Base-by-base conservation (phyloP, 495 filamentous ascomycete genomes). In the Astrocystis sublimbata region DNA sequence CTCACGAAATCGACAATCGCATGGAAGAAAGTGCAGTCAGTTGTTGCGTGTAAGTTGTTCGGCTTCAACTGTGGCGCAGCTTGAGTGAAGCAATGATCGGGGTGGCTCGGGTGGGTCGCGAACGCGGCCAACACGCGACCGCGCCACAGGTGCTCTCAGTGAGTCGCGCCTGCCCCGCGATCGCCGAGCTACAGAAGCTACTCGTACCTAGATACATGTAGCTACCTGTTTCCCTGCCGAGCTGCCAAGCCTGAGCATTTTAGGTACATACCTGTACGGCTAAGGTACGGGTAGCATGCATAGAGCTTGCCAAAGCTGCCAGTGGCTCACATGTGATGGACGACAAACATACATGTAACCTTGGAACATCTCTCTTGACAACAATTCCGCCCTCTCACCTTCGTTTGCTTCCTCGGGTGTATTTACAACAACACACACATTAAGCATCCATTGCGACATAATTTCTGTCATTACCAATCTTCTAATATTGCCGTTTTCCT, bases 101-200 rank as follows among this genome's bases (percentile, higher is more conserved):
- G 46, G 9, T 49, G 46, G 28, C 26, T 30, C 26, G n/a, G n/a
- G n/a, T n/a, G n/a, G n/a, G n/a, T n/a, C n/a, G n/a, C n/a, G n/a
- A 49, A 49, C 46, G 46, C 46, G 46, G 24, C 24, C 17, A 26
- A 31, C n/a, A n/a, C n/a, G 46, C 17, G 21, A 17, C 2, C 2
- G 46, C 24, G 46, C 46, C 46, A 49, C 46, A 30, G 19, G 1
- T 4, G 1, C 19, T 49, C 4, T 49, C 4, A 47, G 24, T 49
- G 26, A 49, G 30, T 7, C 24, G 46, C 46, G 46, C 17, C 46
- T 31, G 41, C 42, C 55, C 28, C 28, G 28, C 38, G 28, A 24
- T 33, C 15, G 41, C 55, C 36, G 36, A 58, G 55, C 55, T 42
- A 58, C 55, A 55, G 6, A 10, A 54, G 17, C 13, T 28, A 2